Base-by-base conservation (phyloP, 2,329 filamentous ascomycete species). In the Lachnellula willkommii region DNA sequence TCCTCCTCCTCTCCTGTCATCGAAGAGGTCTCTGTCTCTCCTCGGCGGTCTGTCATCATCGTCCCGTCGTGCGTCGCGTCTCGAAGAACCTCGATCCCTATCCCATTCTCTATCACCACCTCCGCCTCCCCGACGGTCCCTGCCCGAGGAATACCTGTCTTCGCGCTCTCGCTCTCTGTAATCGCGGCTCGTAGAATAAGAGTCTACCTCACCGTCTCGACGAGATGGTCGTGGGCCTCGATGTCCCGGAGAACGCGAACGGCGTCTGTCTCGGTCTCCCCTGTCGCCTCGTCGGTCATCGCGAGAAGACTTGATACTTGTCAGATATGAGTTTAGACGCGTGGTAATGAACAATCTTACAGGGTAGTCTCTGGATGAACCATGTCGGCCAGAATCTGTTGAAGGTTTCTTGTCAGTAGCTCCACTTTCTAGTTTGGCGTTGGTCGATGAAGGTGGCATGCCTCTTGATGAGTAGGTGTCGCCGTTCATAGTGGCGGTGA, bases 81-180 rank as follows among this genome's bases (percentile, higher is more conserved):
- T 75, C 56, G 77, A 76, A 60, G 81, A 61, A 71, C 81, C 78
- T 60, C 87, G 78, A 59, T 92, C 89, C 69, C 87, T 80, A 69
- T 88, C 86, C 85, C 88, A 90, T 62, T 88, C 88, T 61, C 88
- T 80, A n/a, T 90, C 88, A 53, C 85, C 82, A 55, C 83, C 78
- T 39, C 72, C 73, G 17, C 37, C 37, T 9, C 72, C 73, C 52
- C 80, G 73, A 57, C 83, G 76, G 56, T 84, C 81, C 60, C 88
- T 82, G 36, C 87, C 86, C 39, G 84, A 47, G 7, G 45, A 83
- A 70, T 96, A 96, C 69, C 92, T 83, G 65, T 96, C 93, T 73
- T 97, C 93, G 60, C 93, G 88, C 75, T 97, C 93, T 60, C 93
- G 81, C 71, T 95, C 93, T 70, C 93, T 84, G 72, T 96, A 95